Evolutionary conservation across 2,329 filamentous ascomycete species (phyloP).

Genomic region (Apiospora sp.): DNA sequence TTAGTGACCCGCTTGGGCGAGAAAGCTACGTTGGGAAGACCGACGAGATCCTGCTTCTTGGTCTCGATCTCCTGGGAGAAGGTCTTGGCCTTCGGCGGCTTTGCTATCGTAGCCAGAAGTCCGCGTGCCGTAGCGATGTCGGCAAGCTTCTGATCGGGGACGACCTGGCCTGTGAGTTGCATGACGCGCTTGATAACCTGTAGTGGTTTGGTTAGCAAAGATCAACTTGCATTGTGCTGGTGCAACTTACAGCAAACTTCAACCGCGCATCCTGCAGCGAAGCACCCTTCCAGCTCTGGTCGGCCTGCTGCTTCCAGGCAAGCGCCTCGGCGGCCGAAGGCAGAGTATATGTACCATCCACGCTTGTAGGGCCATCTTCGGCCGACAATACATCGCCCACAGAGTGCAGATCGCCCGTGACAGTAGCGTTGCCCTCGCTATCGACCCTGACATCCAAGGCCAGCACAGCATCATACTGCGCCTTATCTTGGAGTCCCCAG

Average conservation of each 20-base stretch:
- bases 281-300: conserved; percentile 64
- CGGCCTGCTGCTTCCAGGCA: conserved; percentile 55
- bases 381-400: conserved; percentile 44
- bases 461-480: conserved; percentile 46
- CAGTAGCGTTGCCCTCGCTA: conserved; percentile 48
- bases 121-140: conserved; percentile 61
- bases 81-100: conserved; percentile 65
- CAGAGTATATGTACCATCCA: not conserved
- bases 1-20: conserved; percentile 70
- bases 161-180: conserved; percentile 79
- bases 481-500: conserved; percentile 40
- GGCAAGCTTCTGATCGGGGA: conserved; percentile 75
- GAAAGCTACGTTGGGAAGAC: conserved; percentile 75
- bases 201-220: conserved; percentile 28
- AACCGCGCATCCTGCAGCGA: conserved; percentile 64
- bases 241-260: conserved; percentile 75
- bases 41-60: conserved; percentile 44
- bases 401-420: conserved; percentile 48
- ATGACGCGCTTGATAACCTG: conserved; percentile 83
- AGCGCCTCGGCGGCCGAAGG: conserved; percentile 50
- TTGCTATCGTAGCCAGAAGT: conserved; percentile 62
- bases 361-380: not conserved
- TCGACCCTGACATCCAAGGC: conserved; percentile 47
- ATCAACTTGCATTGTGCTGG: not conserved
- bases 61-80: conserved; percentile 67